Conservation (phyloP, 148 eudicot species). For the Pharnaceum exiguum region DNA sequence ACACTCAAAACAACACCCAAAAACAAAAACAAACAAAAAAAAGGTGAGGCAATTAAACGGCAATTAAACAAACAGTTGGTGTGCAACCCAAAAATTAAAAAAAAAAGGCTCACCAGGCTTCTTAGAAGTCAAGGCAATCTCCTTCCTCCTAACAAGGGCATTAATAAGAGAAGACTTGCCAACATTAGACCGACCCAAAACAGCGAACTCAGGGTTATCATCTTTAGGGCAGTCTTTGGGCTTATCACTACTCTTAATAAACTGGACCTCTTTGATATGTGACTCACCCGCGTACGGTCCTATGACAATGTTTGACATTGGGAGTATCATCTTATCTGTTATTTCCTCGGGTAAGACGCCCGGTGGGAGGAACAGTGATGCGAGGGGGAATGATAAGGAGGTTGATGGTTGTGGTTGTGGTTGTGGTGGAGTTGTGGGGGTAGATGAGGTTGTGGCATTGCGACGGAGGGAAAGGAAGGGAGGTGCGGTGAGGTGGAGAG, state of each 20-base stretch:
- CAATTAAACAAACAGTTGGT: slow-evolving; percentile 25
- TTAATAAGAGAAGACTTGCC: slow-evolving; percentile 90
- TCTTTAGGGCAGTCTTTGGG: slow-evolving; percentile 83
- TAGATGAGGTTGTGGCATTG: too few relatives aligned
- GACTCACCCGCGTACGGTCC: slow-evolving; percentile 85
- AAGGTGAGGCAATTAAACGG: background rate
- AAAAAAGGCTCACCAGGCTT: slow-evolving; percentile 50
- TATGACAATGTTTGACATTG: slow-evolving; percentile 71
- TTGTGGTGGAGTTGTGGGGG: slow-evolving; percentile 20
- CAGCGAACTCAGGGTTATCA: slow-evolving; percentile 72
- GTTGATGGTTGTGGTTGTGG: slow-evolving; percentile 15
- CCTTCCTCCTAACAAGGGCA: slow-evolving; percentile 66
- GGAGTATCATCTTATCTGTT: slow-evolving; percentile 61
- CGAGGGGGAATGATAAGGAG: slow-evolving; percentile 29
- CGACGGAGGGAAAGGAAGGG: too few relatives aligned
- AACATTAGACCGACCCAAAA: slow-evolving; percentile 91
- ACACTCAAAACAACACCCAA: background rate
- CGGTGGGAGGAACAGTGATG: slow-evolving; percentile 71
- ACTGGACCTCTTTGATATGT: slow-evolving; percentile 72
- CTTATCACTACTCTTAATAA: slow-evolving; percentile 64
- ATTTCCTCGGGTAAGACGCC: slow-evolving; percentile 63
- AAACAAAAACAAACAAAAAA: background rate
- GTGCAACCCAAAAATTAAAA: slow-evolving; percentile 2
- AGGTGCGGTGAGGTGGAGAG: slow-evolving; percentile 11
- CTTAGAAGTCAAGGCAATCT: slow-evolving; percentile 84